Evolutionary conservation across 2,329 filamentous ascomycete species (phyloP), one percentile per base, ranked within the genome.

Genomic region (Juglanconis oblonga): DNA sequence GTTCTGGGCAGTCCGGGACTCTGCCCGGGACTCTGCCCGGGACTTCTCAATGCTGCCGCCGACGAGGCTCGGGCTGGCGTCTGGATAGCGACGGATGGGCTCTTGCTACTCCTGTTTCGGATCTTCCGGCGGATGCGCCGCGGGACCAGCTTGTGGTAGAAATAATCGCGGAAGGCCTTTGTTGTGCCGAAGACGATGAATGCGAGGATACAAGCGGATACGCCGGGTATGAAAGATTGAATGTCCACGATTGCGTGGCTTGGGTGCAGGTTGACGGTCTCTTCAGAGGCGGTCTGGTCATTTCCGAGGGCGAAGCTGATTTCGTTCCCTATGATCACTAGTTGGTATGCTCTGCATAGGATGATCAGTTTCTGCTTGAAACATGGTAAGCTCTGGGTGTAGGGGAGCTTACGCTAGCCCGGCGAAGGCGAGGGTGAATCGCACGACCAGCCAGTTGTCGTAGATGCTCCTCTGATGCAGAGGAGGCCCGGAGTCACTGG

Each of bases 371-470:
- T 3, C 47, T 14, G 47, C 5, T 47, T 17, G 44, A 29, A 7
- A 47, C 17, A 32, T 5, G n/a, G 7, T 14, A n/a, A 10, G 31
- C 3, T 11, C 5, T 32, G 4, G 47, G 8, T 5, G 6, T 24
- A 47, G 29, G 24, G 38, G 8, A 35, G 33, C 71, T 64, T 62
- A 75, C 73, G 73, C 69, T 47, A 80, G 65, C 10, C 77, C 70
- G 3, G 75, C 58, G 59, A 80, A 80, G 2, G 72, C 77, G 11
- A 80, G 71, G 1, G 73, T 73, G 62, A 81, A 81, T 9, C 79
- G 75, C 6, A 75, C 68, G 5, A 81, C 65, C 5, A 81, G 70
- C 71, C 77, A 79, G 45, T 68, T 71, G 63, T 81, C 77, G 63
- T 80, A 81, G 9, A 79, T 77, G 32, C 69, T 73, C 48, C 48